A percentile compares a stretch with the other conserved stretches of the same genome.
phyloP scores from a whole-genome alignment of 805 yeast genomes.

The Cyberlindnera euphorbiae region DNA sequence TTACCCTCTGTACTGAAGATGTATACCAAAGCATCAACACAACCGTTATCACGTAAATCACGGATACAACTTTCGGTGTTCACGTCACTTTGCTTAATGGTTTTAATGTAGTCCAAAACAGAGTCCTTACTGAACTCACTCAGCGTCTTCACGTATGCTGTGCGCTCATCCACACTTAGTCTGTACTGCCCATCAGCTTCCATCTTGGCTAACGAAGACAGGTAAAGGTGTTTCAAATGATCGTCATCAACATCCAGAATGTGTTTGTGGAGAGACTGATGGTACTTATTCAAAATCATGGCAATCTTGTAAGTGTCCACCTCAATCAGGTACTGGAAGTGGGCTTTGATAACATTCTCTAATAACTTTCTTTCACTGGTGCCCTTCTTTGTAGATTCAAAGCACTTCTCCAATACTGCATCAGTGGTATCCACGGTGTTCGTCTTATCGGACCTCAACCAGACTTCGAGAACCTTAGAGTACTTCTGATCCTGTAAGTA shows the following conservation, averaged over 20 bases:
- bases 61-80: constrained; percentile 21
- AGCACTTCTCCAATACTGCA: constrained; percentile 25
- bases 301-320: constrained; percentile 26
- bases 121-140: constrained; percentile 15
- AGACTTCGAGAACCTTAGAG: constrained; percentile 48
- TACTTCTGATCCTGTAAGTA: constrained; percentile 50
- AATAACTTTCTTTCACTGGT: constrained; percentile 19
- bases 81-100: constrained; percentile 22
- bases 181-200: constrained; percentile 19
- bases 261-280: constrained; percentile 17
- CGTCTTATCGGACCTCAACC: constrained; percentile 36
- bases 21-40: constrained; percentile 24
- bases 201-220: constrained; percentile 19
- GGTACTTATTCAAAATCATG: constrained; percentile 24
- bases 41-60: constrained; percentile 19
- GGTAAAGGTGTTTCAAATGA: constrained; percentile 23
- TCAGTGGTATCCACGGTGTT: constrained; percentile 24
- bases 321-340: constrained; percentile 24
- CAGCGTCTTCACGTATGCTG: constrained; percentile 18
- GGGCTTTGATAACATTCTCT: constrained; percentile 13
- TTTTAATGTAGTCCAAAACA: constrained; percentile 17
- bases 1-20: constrained; percentile 13
- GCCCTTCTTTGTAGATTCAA: constrained; percentile 17
- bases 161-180: constrained; percentile 17
- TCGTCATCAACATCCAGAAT: constrained; percentile 14